These are phyloP conservation scores for Schizophyllum amplum DNA, from an alignment of 1,284 basidiomycete genomes.

Conservation along the genomic window DNA sequence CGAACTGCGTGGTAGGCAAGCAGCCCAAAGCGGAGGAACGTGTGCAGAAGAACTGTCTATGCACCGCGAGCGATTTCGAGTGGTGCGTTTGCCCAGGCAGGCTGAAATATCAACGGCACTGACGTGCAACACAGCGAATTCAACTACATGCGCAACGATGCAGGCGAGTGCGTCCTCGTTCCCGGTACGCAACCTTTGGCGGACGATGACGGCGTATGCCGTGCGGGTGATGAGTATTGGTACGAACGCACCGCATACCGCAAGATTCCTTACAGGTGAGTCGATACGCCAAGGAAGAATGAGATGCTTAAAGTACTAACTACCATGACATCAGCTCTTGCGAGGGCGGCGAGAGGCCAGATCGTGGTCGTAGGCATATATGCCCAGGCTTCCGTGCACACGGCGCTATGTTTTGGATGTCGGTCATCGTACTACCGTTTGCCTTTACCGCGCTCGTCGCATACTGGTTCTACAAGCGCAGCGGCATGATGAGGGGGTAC, in stretches of 20 bases:
- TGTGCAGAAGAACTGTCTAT: slow-evolving; percentile 68
- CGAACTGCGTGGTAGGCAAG: slow-evolving; percentile 78
- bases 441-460: slow-evolving; percentile 65
- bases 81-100: slow-evolving; percentile 55
- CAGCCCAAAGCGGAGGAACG: slow-evolving; percentile 43
- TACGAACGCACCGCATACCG: slow-evolving; percentile 87
- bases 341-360: slow-evolving; percentile 64
- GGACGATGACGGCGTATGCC: slow-evolving; percentile 49
- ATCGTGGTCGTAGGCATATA: slow-evolving; percentile 61
- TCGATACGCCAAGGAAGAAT: too few relatives aligned
- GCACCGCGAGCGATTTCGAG: slow-evolving; percentile 76
- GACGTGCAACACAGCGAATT: slow-evolving; percentile 54
- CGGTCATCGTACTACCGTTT: slow-evolving; percentile 68
- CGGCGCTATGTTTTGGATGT: slow-evolving; percentile 76
- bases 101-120: background rate
- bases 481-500: slow-evolving; percentile 64
- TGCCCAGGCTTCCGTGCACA: slow-evolving; percentile 77
- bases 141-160: slow-evolving; percentile 67
- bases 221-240: slow-evolving; percentile 67
- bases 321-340: slow-evolving; percentile 48
- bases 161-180: slow-evolving; percentile 70
- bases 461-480: slow-evolving; percentile 72
- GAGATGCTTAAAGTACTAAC: background rate
- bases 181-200: slow-evolving; percentile 57
- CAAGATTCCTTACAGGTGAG: slow-evolving; percentile 60